Base-by-base conservation (phyloP, 129 eudicot species). In the Calendula officinalis region DNA sequence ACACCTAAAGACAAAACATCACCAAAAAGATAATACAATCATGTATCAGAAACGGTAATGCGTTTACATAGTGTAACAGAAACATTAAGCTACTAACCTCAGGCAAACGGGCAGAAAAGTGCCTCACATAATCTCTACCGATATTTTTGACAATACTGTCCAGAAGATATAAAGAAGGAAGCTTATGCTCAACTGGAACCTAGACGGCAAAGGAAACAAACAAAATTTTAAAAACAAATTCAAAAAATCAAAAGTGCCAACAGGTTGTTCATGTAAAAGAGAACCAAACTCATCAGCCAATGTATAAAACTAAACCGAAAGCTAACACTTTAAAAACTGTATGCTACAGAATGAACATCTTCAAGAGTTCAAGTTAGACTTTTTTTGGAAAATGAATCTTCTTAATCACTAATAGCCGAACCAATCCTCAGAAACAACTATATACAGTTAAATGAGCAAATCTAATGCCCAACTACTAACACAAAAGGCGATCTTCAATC, bases 121-220 rank as follows among this genome's bases (percentile, higher is more conserved):
- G 77, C 67, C 79, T 77, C 37, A 83, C 66, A 60, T 94, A 94
- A 2, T 94, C 97, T 59, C 76, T 72, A 17, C 99, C 99, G 53
- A 94, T 88, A 77, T 94, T 94, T 77, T 94, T 94, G 67, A 86
- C 99, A 65, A 94, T 89, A 77, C 97, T 94, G 64, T 94, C 99
- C 84, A 94, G 72, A 75, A 94, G 96, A 69, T 94, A 94, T 54
- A 94, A 70, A 66, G 92, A 81, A 13, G 99, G 99, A 62, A 94
- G 75, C 57, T 94, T 94, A 47, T 88, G 96, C 33, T 94, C 97
- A 67, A 75, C 90, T 37, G 95, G 83, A 49, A 76, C 99, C 97
- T 94, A 80, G 33, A 68, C 66, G 49, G 47, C 16, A 74, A 74
- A 66, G 67, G 27, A 59, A 66, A 56, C 72, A 56, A 30, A 55